phyloP scores from a whole-genome alignment of 768 basidiomycete species.

The Pisolithus orientalis region DNA sequence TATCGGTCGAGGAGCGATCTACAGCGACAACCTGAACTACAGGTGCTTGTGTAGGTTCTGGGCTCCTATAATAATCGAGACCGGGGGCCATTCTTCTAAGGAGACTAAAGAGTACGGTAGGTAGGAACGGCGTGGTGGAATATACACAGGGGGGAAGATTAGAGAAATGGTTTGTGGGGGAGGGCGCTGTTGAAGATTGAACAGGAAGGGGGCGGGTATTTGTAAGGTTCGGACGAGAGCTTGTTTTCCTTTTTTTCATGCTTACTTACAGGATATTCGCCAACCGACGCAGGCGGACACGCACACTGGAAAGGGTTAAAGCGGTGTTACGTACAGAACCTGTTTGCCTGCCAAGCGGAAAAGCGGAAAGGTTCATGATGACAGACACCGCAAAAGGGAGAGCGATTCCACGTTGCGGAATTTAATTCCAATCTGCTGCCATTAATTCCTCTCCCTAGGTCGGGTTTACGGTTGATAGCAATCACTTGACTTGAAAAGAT shows the following conservation, averaged over 20 bases:
- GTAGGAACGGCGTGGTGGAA: conserved; percentile 3
- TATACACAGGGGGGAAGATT: conserved; percentile 19
- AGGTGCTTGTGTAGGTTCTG: conserved; percentile 2
- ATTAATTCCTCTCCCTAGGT: too few relatives aligned
- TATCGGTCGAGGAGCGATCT: conserved; percentile 3
- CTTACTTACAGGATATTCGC: neutral
- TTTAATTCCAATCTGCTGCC: neutral
- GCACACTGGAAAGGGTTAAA: conserved; percentile 1
- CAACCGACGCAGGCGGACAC: neutral
- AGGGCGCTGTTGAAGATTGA: neutral
- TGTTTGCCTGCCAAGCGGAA: neutral
- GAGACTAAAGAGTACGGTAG: conserved; percentile 3
- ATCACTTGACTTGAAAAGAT: too few relatives aligned
- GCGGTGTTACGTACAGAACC: neutral
- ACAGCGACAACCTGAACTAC: neutral
- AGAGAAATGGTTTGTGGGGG: conserved; percentile 3
- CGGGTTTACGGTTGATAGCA: too few relatives aligned
- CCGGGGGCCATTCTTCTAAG: conserved; percentile 23
- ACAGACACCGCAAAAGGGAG: neutral
- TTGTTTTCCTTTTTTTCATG: neutral
- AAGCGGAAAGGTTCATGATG: neutral
- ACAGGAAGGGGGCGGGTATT: neutral
- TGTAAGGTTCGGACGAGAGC: neutral
- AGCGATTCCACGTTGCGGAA: neutral
- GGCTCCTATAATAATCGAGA: conserved; percentile 26